Base-by-base conservation (phyloP, 345 rosid species). In the Populus euphratica region DNA sequence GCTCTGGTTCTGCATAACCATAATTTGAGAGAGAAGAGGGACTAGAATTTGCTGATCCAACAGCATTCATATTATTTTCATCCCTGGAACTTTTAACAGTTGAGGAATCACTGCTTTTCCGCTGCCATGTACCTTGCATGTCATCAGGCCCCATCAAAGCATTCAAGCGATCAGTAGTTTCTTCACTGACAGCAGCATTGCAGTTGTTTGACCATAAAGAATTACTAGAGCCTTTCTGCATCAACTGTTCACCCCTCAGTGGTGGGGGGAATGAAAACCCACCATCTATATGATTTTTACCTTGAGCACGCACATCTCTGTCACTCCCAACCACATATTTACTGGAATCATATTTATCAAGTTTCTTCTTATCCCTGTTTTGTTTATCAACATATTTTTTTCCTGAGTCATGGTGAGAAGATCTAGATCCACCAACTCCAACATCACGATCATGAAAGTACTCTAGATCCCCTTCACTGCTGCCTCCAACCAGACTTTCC, bases 381-480 rank as follows among this genome's bases (percentile, higher is more conserved):
- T 79, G 78, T 76, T 86, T 86, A 72, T 83, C 90, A 72, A 76
- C 75, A 79, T 87, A 73, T 79, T 88, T 91, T 79, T 88, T 89
- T 38, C 92, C 91, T 52, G 84, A 66, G 64, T 84, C 94, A 75
- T 70, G 78, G 70, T 85, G 84, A 80, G 82, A 83, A 76, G 82
- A 81, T 77, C 82, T 87, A 63, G 90, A 88, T 69, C 85, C 89
- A 47, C 92, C 87, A 77, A 82, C 72, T 69, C 86, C 87, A 82
- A 74, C 81, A 76, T 91, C 95, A 69, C 85, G 91, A 82, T 90
- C 97, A 70, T 67, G 87, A 43, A 91, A 82, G 79, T 91, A 96
- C 78, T 96, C 99, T 54, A 92, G 67, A 85, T 90, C 97, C 80
- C 97, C 96, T 82, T 91, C 98, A 82, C 97, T 93, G 80, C 97